phyloP scores from a whole-genome alignment of 1,284 basidiomycete species.

The Mycena sp. region DNA sequence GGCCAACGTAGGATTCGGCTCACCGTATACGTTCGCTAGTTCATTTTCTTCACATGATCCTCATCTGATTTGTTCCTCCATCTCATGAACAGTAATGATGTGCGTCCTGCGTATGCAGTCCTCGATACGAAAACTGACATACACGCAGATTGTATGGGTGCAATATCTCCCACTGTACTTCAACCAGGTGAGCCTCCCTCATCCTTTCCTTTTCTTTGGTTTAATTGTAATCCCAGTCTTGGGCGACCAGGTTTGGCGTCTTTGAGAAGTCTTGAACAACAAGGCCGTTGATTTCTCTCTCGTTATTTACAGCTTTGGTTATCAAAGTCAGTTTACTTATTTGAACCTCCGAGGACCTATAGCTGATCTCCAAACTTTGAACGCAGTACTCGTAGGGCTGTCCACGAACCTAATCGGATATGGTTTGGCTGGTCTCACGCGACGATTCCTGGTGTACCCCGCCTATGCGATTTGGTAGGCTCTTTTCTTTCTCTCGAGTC shows the following conservation, averaged over 20 bases:
- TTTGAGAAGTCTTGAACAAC: background rate
- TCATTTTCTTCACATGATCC: background rate
- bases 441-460: slow-evolving; percentile 70
- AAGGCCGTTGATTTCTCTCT: background rate
- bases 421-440: slow-evolving; percentile 64
- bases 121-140: background rate
- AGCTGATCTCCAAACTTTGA: background rate
- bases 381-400: slow-evolving; percentile 46
- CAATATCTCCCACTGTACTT: slow-evolving; percentile 43
- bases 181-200: slow-evolving; percentile 29
- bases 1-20: slow-evolving; percentile 37
- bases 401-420: slow-evolving; percentile 57
- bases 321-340: slow-evolving; percentile 45
- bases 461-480: slow-evolving; percentile 32
- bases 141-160: slow-evolving; percentile 41
- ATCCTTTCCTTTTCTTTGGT: background rate
- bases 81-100: slow-evolving; percentile 6
- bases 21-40: slow-evolving; percentile 34
- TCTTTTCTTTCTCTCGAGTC: background rate
- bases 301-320: slow-evolving; percentile 32
- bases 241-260: slow-evolving; percentile 46
- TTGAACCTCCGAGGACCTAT: background rate
- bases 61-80: background rate
- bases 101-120: background rate
- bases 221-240: slow-evolving; percentile 22